Conservation (phyloP, 108 stramenopile species). For the Mediolabrus comicus region DNA sequence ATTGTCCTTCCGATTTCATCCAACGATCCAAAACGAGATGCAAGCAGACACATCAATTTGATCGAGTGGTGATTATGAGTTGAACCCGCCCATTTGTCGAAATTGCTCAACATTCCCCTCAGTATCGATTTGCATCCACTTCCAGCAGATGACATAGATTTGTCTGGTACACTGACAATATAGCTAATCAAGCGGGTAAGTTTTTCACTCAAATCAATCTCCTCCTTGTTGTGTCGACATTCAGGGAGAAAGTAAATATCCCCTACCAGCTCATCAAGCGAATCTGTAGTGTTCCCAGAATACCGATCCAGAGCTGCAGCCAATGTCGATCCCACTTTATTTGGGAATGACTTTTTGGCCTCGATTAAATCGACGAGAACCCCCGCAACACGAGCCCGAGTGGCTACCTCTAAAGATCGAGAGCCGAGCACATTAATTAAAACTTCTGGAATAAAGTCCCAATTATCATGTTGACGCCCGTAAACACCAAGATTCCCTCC, state of each 20-base stretch:
- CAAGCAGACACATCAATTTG: constrained; percentile 30
- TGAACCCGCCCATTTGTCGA: constrained; percentile 27
- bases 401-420: neutral
- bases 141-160: constrained; percentile 7
- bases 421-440: constrained; percentile 2
- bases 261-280: constrained; percentile 13
- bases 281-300: constrained; percentile 5
- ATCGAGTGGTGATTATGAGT: constrained; percentile 2
- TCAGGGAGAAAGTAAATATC: neutral
- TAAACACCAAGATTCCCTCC: neutral
- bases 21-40: constrained; percentile 30
- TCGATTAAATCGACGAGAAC: constrained; percentile 22
- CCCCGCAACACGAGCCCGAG: constrained; percentile 8
- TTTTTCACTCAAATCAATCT: constrained; percentile 1
- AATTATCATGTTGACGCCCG: neutral
- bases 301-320: constrained; percentile 24
- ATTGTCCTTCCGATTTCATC: constrained; percentile 15
- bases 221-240: neutral
- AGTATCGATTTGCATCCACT: constrained; percentile 25
- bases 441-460: constrained; percentile 3
- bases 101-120: constrained; percentile 4
- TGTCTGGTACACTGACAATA: constrained; percentile 11
- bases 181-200: constrained; percentile 9
- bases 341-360: neutral
- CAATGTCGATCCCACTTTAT: constrained; percentile 3